Evolutionary conservation across 306 rosid genomes (phyloP).

Genomic region (Rosa multiflora): DNA sequence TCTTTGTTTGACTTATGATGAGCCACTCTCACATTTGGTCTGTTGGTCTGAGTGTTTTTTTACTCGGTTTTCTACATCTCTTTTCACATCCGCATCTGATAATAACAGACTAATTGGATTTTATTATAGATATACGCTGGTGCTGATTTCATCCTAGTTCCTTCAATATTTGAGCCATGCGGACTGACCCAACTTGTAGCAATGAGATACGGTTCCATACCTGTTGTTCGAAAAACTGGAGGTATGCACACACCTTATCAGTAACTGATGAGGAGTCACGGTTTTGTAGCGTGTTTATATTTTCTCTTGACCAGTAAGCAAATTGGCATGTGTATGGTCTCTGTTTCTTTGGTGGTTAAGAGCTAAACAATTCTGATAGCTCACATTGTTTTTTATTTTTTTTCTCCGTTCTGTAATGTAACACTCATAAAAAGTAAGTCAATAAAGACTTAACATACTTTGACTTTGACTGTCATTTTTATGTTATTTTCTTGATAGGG

Average conservation of each 20-base stretch:
- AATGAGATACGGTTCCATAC: constrained; percentile 97
- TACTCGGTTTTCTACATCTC: neutral
- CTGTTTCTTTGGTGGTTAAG: neutral
- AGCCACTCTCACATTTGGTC: constrained; percentile 98
- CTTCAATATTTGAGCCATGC: constrained; percentile 98
- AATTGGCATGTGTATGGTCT: neutral
- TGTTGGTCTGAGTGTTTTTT: constrained; percentile 23
- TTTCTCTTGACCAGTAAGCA: neutral
- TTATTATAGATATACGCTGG: constrained; percentile 84
- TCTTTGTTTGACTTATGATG: constrained; percentile 86
- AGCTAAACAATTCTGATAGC: neutral
- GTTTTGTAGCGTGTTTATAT: neutral
- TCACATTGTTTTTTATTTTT: neutral
- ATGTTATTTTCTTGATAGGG: constrained; percentile 46
- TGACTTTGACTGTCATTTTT: neutral
- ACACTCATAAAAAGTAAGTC: neutral
- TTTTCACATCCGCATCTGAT: constrained; percentile 19
- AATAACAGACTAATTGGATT: constrained; percentile 1
- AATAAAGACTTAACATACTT: too few relatives aligned
- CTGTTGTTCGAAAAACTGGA: constrained; percentile 97
- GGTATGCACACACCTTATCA: constrained; percentile 29
- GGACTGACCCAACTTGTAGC: constrained; percentile 97
- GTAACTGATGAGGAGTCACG: neutral
- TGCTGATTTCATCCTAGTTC: constrained; percentile 89
- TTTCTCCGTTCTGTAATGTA: neutral